A percentile compares a stretch with the other conserved stretches of the same genome.
Conservation (phyloP, 2,329 filamentous ascomycete species). For the Eurotiales sp. region DNA sequence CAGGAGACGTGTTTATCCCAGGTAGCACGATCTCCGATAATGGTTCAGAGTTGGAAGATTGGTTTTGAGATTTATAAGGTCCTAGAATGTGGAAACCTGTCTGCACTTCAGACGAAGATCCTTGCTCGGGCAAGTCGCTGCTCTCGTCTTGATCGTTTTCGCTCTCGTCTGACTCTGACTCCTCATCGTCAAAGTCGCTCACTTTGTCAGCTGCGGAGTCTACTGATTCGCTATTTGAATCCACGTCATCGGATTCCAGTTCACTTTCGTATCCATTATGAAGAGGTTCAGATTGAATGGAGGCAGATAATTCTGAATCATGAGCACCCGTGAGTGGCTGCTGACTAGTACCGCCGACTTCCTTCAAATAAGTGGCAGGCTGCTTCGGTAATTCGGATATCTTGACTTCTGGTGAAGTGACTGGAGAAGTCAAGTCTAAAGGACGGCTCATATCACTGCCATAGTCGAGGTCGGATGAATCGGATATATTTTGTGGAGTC, state of each 20-base stretch:
- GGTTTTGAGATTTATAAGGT: too few species aligned
- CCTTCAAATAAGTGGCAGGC: neutral
- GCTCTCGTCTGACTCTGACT: constrained; percentile 5
- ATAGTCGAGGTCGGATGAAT: constrained; percentile 18
- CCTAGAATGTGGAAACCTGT: too few species aligned
- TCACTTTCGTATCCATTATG: constrained; percentile 10
- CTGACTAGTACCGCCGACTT: neutral
- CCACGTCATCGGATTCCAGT: constrained; percentile 13
- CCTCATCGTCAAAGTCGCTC: neutral
- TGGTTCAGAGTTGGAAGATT: too few species aligned
- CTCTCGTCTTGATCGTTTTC: constrained; percentile 7
- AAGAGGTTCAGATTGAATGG: constrained; percentile 9
- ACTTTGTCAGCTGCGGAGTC: neutral
- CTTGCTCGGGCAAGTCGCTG: neutral
- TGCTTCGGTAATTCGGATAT: constrained; percentile 6
- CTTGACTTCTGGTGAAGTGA: constrained; percentile 22
- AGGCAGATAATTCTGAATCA: neutral
- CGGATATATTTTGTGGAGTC: neutral
- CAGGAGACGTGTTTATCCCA: neutral
- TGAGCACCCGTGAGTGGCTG: neutral
- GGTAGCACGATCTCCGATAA: too few species aligned
- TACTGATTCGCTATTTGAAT: constrained; percentile 13
- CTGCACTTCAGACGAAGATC: neutral
- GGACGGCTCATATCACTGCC: constrained; percentile 21
- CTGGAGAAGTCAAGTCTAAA: constrained; percentile 21